Base-by-base conservation (phyloP, 1,284 basidiomycete species). In the Puccinia brachypodii region DNA sequence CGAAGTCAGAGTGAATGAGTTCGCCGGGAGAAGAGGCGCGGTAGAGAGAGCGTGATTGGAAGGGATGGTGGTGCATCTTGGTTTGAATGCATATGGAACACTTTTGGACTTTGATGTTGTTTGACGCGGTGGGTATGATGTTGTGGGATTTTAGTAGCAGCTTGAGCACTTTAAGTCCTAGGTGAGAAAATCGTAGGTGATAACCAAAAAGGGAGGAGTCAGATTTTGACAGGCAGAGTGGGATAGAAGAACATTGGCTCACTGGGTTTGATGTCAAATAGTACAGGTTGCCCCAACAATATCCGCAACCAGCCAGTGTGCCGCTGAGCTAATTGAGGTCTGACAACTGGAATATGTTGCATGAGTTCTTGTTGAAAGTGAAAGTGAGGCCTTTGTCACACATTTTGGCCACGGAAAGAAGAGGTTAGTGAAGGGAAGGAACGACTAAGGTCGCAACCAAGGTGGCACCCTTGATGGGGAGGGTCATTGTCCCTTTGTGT, bases 21-120 rank as follows among this genome's bases (percentile, higher is more conserved):
- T 76, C 22, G 8, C 75, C 75, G 33, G 40, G n/a, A 3, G 25
- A 31, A 3, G 2, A 2, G 40, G 66, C n/a, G 4, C 74, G 13
- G 16, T 76, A 16, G 8, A 3, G 16, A 2, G 40, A 1, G 0
- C 11, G 19, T 3, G 74, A 76, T 0, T 42, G n/a, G 56, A 76
- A 76, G n/a, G 53, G 6, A 9, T 28, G n/a, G 0, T 13, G 31
- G 3, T 14, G 33, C 36, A 76, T 42, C n/a, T 76, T 76, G 6
- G 75, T 64, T 13, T 76, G 33, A 3, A 76, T 11, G 25, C 74
- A 76, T 0, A 40, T 42, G 0, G 36, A 0, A 42, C 74, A 76
- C 14, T n/a, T 53, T 38, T 76, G 74, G 0, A 76, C 74, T 19
- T 76, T n/a, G 25, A 60, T 62, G 6, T 76, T 38, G 33, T 76